Base-by-base conservation (phyloP, 305 asterid species). In the Striga hermonthica region DNA sequence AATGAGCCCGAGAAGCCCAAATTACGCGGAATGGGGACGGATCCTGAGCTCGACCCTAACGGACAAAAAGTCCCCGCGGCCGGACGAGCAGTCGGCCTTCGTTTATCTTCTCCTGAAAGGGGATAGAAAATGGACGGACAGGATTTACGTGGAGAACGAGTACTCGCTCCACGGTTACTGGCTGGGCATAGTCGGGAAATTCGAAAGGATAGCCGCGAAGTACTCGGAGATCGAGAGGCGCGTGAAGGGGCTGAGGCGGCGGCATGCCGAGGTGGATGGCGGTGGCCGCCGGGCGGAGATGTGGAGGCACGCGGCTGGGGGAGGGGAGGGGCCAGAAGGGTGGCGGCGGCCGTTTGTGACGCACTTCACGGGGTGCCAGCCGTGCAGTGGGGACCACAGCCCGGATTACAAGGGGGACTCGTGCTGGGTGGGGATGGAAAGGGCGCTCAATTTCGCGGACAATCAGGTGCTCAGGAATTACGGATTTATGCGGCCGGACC, bases 351-450 rank as follows among this genome's bases (percentile, higher is more conserved):
- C 97, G 1, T 90, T 90, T 40, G 74, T 90, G 4, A 90, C 97
- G 13, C 97, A 90, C 40, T 90, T 90, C 75, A 83, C 95, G 12
- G 95, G 97, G 57, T 90, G 97, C 49, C 87, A 87, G 72, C 97
- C 95, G 35, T 90, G 97, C 41, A 82, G 84, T 22, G 97, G 97
- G 68, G 84, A 77, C 31, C 90, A 84, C 35, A 84, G 86, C 38
- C 82, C 85, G 57, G 78, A 68, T 53, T 87, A 81, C 34, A 55
- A 67, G 64, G 88, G 86, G 35, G 83, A 79, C 53, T 77, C 91
- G 1, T 90, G 97, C 44, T 50, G 65, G 81, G 73, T 78, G 15
- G 95, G 88, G 68, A 87, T 90, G 89, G 90, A 85, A 16, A 83
- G 81, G 44, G 97, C 95, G 1, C 72, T 90, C n/a, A 90, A 85